Evolutionary conservation across 2,329 filamentous ascomycete species (phyloP), one percentile per base, ranked within the genome.

Genomic region (Verticillium isaacii): DNA sequence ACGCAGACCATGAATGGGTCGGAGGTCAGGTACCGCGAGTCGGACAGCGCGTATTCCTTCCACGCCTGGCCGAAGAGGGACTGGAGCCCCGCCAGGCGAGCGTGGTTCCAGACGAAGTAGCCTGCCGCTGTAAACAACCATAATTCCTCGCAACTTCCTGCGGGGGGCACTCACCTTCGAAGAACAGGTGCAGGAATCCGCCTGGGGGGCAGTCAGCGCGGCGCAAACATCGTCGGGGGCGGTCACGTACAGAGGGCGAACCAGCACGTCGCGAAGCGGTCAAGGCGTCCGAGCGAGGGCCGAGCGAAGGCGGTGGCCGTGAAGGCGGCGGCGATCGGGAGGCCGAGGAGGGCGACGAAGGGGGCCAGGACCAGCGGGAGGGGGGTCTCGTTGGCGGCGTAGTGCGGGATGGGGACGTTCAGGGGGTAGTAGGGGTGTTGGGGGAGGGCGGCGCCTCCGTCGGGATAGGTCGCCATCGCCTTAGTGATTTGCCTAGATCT

Each of bases 21-120:
- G 19, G 88, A 87, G 2, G 89, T 93, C 68, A 97, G 79, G 71
- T 97, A 97, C 54, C 93, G 84, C 60, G 92, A 96, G 77, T 97
- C 93, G 2, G 91, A 93, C 37, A 93, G 82, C 3, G 91, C 84
- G 73, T 97, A 97, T 75, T 97, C 93, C 72, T 97, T 97, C 93
- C 93, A 97, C 55, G 96, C 80, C 78, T 97, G 92, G 2, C 89
- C 91, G 61, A 93, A 89, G 8, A 95, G 77, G 60, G 88, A 87
- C 72, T 92, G 89, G 63, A 85, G 85, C 12, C 83, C 79, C 0
- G 87, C 85, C 72, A 97, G 82, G 29, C 77, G 78, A 25, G 79
- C 75, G 72, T 91, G 89, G 72, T 93, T 86, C 65, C 85, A 74
- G 65, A 93, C 82, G 72, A 92, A 96, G 74, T 96, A 96, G 41